A percentile compares a stretch with the other conserved stretches of the same genome.
These are phyloP conservation scores for Backusella westeae DNA, from an alignment of 192 early-diverging fungal genomes.

Conservation along the genomic window DNA sequence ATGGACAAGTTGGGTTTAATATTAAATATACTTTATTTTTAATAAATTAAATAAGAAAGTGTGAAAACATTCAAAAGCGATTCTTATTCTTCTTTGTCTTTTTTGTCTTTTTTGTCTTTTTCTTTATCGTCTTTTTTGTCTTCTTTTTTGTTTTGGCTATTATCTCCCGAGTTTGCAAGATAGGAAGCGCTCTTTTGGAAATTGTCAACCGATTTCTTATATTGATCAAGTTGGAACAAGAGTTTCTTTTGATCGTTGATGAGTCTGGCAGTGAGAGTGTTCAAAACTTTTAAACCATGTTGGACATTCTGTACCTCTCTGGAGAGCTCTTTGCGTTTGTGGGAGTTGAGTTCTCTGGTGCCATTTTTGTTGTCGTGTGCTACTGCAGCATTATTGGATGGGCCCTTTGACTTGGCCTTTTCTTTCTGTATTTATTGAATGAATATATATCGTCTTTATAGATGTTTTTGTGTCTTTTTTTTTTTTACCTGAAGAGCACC, in stretches of 20 bases:
- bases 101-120: neutral
- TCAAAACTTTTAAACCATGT: neutral
- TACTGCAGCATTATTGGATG: neutral
- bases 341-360: neutral
- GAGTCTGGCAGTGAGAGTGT: neutral
- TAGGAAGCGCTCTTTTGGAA: neutral
- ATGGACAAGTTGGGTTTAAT: conserved; percentile 85
- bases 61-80: neutral
- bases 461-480: too few species aligned
- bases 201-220: neutral
- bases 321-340: neutral
- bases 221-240: neutral
- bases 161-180: neutral
- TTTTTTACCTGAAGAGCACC: neutral
- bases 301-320: neutral
- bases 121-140: too few species aligned
- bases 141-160: too few species aligned
- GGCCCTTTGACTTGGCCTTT: neutral
- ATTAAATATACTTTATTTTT: neutral
- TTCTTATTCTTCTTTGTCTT: neutral
- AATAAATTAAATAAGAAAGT: neutral
- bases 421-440: neutral
- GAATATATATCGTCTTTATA: too few species aligned
- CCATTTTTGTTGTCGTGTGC: neutral
- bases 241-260: neutral